Evolutionary conservation across 2,329 filamentous ascomycete genomes (phyloP), one percentile per base, ranked within the genome.

Genomic region (Xylaria sp.): DNA sequence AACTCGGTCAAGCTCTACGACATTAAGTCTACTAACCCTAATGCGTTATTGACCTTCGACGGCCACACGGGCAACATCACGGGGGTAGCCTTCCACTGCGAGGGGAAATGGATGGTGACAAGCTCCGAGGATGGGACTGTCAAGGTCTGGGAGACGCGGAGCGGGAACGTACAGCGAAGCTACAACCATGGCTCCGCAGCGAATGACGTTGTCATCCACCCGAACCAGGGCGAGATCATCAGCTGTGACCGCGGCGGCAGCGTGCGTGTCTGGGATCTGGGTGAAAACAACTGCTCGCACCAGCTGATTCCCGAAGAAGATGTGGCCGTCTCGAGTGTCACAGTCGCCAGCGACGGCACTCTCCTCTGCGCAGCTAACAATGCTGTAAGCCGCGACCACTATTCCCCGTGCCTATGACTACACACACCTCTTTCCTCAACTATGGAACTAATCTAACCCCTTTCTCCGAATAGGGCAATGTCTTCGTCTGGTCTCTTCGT

Each of bases 101-200:
- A 99, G 81, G 94, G 95, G 11, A 99, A 99, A 83, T 99, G 96
- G 96, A 98, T 99, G 93, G 96, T 98, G 19, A 99, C 96, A 9
- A 97, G 92, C 80, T 97, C 93, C 55, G 96, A 99, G 81, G 96
- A 99, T 78, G 93, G 94, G 75, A 97, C 93, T 0, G 94, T 98
- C 77, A 97, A 97, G 85, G 97, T 98, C 71, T 98, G 94, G 94
- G 95, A 98, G 79, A 97, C 94, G 4, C 86, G 94, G 55, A 92
- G 88, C 12, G 95, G 93, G 54, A 90, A 88, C 66, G 89, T 98
- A 63, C 96, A 99, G 82, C 89, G 96, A 63, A 97, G 95, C 81
- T 99, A 99, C 80, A 91, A 88, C 73, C 96, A 99, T 79, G 92
- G 92, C 61, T 91, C 90, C 39, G 90, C 96, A 0, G 96, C 95